Evolutionary conservation across 441 rosid species (phyloP).

Genomic region (Omphalea diandra): DNA sequence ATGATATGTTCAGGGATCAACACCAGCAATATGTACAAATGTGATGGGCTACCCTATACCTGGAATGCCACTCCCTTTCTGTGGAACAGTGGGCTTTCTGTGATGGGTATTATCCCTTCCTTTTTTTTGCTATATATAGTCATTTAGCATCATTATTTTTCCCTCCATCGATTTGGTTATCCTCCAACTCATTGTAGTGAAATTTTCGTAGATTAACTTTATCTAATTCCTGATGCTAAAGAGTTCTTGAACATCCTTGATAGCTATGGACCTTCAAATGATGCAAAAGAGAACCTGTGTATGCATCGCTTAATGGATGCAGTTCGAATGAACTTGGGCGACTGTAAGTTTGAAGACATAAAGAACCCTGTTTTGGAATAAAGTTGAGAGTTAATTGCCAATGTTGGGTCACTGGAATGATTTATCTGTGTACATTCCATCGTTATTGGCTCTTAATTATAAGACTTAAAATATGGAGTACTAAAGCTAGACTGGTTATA

Average conservation of each 20-base stretch:
- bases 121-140: neutral
- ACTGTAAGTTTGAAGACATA: slow-evolving; percentile 59
- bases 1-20: slow-evolving; percentile 86
- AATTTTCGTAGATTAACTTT: neutral
- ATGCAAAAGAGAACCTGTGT: slow-evolving; percentile 50
- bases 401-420: too few relatives aligned
- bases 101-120: slow-evolving; percentile 38
- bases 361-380: slow-evolving; percentile 32
- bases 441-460: too few relatives aligned
- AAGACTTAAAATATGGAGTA: too few relatives aligned
- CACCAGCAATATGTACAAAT: slow-evolving; percentile 62
- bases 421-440: too few relatives aligned
- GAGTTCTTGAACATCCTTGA: slow-evolving; percentile 74
- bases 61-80: slow-evolving; percentile 96
- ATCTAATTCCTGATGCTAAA: slow-evolving; percentile 21
- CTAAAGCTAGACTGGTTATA: too few relatives aligned
- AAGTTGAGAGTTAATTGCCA: too few relatives aligned
- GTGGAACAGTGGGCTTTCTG: slow-evolving; percentile 69
- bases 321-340: slow-evolving; percentile 84
- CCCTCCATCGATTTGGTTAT: too few relatives aligned
- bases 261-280: slow-evolving; percentile 52
- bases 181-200: neutral
- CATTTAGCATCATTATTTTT: too few relatives aligned
- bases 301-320: slow-evolving; percentile 81
- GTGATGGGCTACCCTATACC: slow-evolving; percentile 59